phyloP scores from a whole-genome alignment of 768 basidiomycete species.

The Amanita pseudoporphyria region DNA sequence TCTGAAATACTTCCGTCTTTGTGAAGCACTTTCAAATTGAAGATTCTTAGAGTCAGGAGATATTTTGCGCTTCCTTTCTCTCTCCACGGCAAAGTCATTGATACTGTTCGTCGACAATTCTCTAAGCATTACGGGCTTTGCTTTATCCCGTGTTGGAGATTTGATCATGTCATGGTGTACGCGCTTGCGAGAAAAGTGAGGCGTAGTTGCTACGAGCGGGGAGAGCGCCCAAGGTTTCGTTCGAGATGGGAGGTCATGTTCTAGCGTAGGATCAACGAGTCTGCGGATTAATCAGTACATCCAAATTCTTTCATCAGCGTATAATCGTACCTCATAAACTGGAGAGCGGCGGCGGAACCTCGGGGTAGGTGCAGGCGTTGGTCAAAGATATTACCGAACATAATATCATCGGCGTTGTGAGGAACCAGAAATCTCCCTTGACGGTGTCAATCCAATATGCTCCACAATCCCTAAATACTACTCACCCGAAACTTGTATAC shows the following conservation, averaged over 20 bases:
- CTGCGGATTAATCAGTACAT: slow-evolving; percentile 24
- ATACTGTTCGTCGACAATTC: background rate
- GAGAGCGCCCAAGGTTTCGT: slow-evolving; percentile 88
- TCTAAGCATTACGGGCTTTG: background rate
- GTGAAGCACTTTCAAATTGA: slow-evolving; percentile 26
- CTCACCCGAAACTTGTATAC: slow-evolving; percentile 82
- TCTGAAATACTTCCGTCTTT: slow-evolving; percentile 61
- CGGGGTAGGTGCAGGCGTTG: slow-evolving; percentile 70
- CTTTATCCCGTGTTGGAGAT: background rate
- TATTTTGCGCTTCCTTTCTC: background rate
- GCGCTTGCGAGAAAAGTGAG: slow-evolving; percentile 53
- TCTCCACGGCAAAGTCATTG: background rate
- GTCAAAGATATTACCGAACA: slow-evolving; percentile 87
- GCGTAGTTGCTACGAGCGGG: slow-evolving; percentile 75
- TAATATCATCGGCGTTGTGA: slow-evolving; percentile 64
- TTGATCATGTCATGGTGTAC: slow-evolving; percentile 6
- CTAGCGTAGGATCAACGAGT: slow-evolving; percentile 81
- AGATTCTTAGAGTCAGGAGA: slow-evolving; percentile 5
- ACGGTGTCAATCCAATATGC: too few relatives aligned
- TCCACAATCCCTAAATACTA: background rate
- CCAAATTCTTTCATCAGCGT: slow-evolving; percentile 15
- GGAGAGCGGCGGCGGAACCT: slow-evolving; percentile 70
- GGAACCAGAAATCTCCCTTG: slow-evolving; percentile 65
- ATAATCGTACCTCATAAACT: slow-evolving; percentile 60
- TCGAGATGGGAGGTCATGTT: slow-evolving; percentile 72